A percentile compares a stretch with the other conserved stretches of the same genome.
Evolutionary conservation across 1,139 yeast species (phyloP).

Genomic region (Candida freyschussii): DNA sequence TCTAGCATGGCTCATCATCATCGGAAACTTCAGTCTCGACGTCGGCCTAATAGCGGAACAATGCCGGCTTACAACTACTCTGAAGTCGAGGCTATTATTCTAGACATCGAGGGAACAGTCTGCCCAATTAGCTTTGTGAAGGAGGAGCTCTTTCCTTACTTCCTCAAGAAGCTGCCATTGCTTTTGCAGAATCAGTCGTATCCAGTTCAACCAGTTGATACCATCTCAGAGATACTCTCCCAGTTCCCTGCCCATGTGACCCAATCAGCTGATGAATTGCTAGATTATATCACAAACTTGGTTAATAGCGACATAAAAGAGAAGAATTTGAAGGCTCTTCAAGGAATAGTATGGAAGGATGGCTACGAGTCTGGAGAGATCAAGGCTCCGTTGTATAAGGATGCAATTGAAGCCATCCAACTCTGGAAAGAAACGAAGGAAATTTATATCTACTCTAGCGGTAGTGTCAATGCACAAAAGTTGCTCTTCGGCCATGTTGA

Average conservation of each 20-base stretch:
- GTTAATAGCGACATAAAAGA: slow-evolving; percentile 73
- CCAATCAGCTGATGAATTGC: slow-evolving; percentile 29
- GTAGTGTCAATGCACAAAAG: slow-evolving; percentile 82
- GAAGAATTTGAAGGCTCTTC: slow-evolving; percentile 68
- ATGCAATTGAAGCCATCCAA: slow-evolving; percentile 59
- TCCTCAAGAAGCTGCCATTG: slow-evolving; percentile 32
- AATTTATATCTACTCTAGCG: slow-evolving; percentile 84
- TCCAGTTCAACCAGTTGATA: slow-evolving; percentile 29
- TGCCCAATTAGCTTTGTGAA: slow-evolving; percentile 88
- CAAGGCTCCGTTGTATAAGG: slow-evolving; percentile 70
- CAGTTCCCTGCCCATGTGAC: slow-evolving; percentile 30
- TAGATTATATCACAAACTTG: slow-evolving; percentile 46
- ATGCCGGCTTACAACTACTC: no score
- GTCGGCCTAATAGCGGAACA: no score
- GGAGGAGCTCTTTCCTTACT: slow-evolving; percentile 55
- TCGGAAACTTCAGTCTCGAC: no score
- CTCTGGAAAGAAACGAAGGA: slow-evolving; percentile 30
- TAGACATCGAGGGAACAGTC: slow-evolving; percentile 90
- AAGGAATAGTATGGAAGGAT: slow-evolving; percentile 76
- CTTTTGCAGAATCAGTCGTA: slow-evolving; percentile 30
- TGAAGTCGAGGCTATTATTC: no score
- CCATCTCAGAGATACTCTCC: slow-evolving; percentile 12
- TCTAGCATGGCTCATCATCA: no score
- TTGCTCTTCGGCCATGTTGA: slow-evolving; percentile 64
- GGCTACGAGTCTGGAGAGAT: slow-evolving; percentile 77